Evolutionary conservation across 208 protist species (phyloP).

Genomic region (Trypanosoma congolense): DNA sequence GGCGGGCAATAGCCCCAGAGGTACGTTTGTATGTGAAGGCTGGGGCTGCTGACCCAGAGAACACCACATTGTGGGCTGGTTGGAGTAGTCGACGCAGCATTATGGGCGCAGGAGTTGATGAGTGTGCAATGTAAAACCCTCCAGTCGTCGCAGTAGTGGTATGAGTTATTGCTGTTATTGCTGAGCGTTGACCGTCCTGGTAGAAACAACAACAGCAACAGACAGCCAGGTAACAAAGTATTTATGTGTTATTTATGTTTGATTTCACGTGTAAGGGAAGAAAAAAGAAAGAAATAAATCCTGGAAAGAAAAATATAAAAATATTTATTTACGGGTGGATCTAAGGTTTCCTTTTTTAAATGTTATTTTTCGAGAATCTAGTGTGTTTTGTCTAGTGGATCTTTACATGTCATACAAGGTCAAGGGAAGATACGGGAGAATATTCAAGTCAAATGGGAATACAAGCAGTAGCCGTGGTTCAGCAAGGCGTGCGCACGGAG

Average conservation of each 20-base stretch:
- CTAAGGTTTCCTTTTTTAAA: no score
- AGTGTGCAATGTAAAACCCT: not conserved
- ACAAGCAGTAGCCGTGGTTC: no score
- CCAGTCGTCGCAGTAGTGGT: not conserved
- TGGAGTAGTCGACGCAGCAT: slow-evolving; percentile 3
- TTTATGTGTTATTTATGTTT: not conserved
- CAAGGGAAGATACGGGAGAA: no score
- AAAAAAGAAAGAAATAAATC: slow-evolving; percentile 17
- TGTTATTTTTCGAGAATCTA: no score
- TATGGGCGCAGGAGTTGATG: not conserved
- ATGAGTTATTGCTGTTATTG: not conserved
- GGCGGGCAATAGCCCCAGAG: not conserved
- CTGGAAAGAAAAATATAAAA: slow-evolving; percentile 12
- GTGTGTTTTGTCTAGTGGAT: no score
- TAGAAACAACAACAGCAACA: slow-evolving; percentile 1
- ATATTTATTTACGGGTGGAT: not conserved
- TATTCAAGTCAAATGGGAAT: no score
- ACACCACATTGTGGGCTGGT: not conserved
- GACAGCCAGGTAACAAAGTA: not conserved
- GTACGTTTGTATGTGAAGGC: not conserved
- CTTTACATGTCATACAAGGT: no score
- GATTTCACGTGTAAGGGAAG: slow-evolving; percentile 6
- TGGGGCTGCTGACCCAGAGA: not conserved
- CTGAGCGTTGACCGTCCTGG: not conserved
- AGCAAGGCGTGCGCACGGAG: no score